phyloP scores from a whole-genome alignment of 2,329 filamentous ascomycete species.

The Mycogone perniciosa region DNA sequence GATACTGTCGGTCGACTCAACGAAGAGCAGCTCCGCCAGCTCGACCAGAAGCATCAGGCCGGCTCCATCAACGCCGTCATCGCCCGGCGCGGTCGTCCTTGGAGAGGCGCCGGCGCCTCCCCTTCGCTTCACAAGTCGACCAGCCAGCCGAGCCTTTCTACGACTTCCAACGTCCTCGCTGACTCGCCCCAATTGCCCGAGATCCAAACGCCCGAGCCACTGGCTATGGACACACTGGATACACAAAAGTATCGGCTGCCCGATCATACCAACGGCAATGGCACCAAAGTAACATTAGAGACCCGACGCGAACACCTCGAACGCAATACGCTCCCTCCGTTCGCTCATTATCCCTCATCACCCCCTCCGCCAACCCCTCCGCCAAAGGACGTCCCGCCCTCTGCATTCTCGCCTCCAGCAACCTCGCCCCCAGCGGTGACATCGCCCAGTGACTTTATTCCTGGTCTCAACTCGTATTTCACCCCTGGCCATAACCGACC shows the following conservation, averaged over 20 bases:
- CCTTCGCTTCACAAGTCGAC: slow-evolving; percentile 14
- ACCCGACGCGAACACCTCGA: slow-evolving; percentile 54
- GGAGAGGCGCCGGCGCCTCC: slow-evolving; percentile 56
- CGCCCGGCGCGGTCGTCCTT: slow-evolving; percentile 62
- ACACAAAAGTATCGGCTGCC: slow-evolving; percentile 69
- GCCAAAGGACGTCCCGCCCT: slow-evolving; percentile 36
- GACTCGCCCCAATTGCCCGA: slow-evolving; percentile 40
- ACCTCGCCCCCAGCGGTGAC: slow-evolving; percentile 19
- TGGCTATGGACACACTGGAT: slow-evolving; percentile 67
- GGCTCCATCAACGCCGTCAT: slow-evolving; percentile 45
- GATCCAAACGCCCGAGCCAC: slow-evolving; percentile 42
- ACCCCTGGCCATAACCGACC: slow-evolving; percentile 61
- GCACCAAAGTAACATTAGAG: slow-evolving; percentile 55
- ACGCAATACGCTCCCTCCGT: slow-evolving; percentile 37
- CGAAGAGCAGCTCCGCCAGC: slow-evolving; percentile 61
- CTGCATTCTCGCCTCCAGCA: slow-evolving; percentile 8
- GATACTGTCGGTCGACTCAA: slow-evolving; percentile 61
- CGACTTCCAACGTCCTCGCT: slow-evolving; percentile 20
- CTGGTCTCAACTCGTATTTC: slow-evolving; percentile 57
- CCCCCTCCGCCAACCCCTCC: slow-evolving; percentile 31
- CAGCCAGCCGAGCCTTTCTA: slow-evolving; percentile 19
- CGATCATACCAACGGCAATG: slow-evolving; percentile 62
- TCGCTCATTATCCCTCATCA: slow-evolving; percentile 1
- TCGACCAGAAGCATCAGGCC: slow-evolving; percentile 61
- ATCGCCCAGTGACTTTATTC: slow-evolving; percentile 37